Conservation (phyloP, 2,329 filamentous ascomycete genomes). For the Alternaria sp. region DNA sequence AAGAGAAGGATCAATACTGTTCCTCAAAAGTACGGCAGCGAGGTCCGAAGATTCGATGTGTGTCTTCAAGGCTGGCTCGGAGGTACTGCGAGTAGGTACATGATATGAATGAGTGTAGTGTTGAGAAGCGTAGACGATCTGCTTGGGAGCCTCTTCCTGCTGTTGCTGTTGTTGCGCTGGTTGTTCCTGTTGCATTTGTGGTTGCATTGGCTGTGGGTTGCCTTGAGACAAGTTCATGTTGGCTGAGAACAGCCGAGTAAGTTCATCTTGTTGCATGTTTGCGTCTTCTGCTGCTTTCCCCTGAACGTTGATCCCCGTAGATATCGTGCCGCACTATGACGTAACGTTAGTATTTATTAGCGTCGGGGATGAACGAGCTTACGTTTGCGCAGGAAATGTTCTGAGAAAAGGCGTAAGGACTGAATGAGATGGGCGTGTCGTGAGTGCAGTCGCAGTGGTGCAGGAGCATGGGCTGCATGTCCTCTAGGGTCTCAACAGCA, state of each 20-base stretch:
- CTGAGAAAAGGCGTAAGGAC: conserved; percentile 52
- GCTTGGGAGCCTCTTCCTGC: conserved; percentile 41
- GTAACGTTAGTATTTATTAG: conserved; percentile 39
- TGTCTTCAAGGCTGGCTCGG: conserved; percentile 39
- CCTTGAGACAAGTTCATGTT: conserved; percentile 68
- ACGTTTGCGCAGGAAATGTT: conserved; percentile 55
- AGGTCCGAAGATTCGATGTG: conserved; percentile 49
- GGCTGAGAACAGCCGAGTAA: conserved; percentile 78
- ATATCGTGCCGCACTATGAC: conserved; percentile 54
- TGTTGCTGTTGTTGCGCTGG: conserved; percentile 16
- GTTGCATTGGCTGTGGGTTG: conserved; percentile 54
- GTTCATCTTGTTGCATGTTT: conserved; percentile 76
- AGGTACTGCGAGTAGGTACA: conserved; percentile 49
- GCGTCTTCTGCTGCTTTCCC: conserved; percentile 36
- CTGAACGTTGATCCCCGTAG: conserved; percentile 52
- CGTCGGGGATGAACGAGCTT: conserved; percentile 38
- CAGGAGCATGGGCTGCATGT: conserved; percentile 47
- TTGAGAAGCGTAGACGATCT: conserved; percentile 76
- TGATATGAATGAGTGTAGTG: conserved; percentile 87
- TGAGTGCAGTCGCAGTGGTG: conserved; percentile 50
- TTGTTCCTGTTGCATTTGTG: conserved; percentile 14
- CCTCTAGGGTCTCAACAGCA: conserved; percentile 24
- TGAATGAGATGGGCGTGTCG: conserved; percentile 50
- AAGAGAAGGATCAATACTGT: conserved; percentile 72
- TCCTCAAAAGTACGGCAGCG: conserved; percentile 65